Evolutionary conservation across 768 basidiomycete genomes (phyloP).

Genomic region (Dioszegia hungarica): DNA sequence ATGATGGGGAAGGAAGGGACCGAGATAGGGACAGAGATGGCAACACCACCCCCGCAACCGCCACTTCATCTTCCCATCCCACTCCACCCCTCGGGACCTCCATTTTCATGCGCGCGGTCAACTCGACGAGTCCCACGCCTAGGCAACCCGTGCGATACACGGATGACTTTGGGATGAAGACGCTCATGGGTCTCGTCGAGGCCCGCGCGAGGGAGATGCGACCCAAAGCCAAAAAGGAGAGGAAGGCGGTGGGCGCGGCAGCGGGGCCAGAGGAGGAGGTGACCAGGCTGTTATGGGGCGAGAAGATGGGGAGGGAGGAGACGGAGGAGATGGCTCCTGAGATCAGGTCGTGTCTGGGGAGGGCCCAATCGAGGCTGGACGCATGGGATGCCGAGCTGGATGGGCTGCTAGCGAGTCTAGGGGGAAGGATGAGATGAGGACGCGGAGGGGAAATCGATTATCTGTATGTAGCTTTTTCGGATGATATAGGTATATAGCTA

Average conservation of each 20-base stretch:
- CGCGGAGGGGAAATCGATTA: not conserved
- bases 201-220: constrained; percentile 31
- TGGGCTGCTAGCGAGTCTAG: constrained; percentile 26
- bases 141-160: constrained; percentile 35
- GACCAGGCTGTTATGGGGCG: constrained; percentile 29
- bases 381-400: constrained; percentile 45
- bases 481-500: not conserved
- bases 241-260: not conserved
- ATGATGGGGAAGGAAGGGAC: not conserved
- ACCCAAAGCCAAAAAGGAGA: not conserved
- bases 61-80: constrained; percentile 49
- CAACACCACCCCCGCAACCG: constrained; percentile 42
- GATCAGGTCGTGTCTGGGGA: constrained; percentile 29
- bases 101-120: constrained; percentile 49
- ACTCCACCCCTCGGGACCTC: constrained; percentile 31
- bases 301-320: constrained; percentile 13
- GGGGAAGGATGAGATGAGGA: not conserved
- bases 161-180: constrained; percentile 78
- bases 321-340: constrained; percentile 27
- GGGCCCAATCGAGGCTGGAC: constrained; percentile 30
- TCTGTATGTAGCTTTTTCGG: not conserved
- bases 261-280: constrained; percentile 27
- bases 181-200: constrained; percentile 88
- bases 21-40: no score
- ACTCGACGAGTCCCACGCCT: constrained; percentile 54